A percentile compares a stretch with the other conserved stretches of the same genome.
Conservation (phyloP, 345 rosid genomes). For the Lumnitzera littorea region DNA sequence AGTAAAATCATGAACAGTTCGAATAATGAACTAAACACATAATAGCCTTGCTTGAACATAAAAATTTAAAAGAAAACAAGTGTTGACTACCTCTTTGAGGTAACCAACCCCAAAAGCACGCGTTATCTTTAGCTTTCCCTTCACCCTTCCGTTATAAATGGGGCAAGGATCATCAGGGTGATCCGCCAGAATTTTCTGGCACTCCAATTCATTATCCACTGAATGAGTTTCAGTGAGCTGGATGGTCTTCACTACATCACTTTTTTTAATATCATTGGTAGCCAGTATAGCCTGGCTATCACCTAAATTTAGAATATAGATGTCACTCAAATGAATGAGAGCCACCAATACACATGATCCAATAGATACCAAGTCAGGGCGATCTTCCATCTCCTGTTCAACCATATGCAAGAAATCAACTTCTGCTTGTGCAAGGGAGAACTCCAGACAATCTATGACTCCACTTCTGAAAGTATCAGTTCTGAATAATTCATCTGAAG, state of each 20-base stretch:
- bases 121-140: conserved; percentile 19
- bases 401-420: conserved; percentile 13
- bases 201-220: conserved; percentile 12
- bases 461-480: conserved; percentile 8
- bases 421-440: conserved; percentile 12
- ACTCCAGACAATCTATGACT: conserved; percentile 12
- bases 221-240: conserved; percentile 17
- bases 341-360: conserved; percentile 22
- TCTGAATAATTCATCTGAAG: not conserved
- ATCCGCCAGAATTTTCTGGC: conserved; percentile 11
- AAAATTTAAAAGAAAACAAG: not conserved
- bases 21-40: not conserved
- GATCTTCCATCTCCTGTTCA: conserved; percentile 18
- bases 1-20: not conserved
- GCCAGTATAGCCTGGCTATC: conserved; percentile 22
- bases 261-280: not conserved
- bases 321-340: conserved; percentile 13
- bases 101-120: conserved; percentile 22
- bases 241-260: conserved; percentile 8
- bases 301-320: conserved; percentile 16
- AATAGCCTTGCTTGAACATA: not conserved
- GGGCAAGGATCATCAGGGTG: conserved; percentile 19
- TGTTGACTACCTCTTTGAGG: conserved; percentile 15
- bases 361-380: conserved; percentile 15
- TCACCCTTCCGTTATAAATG: conserved; percentile 13